Base-by-base conservation (phyloP, 495 filamentous ascomycete genomes). In the Lasiosphaeria miniovina region DNA sequence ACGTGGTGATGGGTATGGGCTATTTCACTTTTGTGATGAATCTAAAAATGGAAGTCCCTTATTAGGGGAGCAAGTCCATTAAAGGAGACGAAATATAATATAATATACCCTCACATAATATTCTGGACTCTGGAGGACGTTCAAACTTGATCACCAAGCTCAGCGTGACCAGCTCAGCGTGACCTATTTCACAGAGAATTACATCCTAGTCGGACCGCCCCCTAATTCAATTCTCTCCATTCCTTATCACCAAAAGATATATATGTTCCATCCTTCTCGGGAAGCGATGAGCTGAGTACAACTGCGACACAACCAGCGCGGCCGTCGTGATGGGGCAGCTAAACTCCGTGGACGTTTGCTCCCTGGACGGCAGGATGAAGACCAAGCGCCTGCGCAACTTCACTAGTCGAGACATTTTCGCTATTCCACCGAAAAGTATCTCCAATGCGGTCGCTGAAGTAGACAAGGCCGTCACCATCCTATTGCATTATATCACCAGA, bases 361-460 rank as follows among this genome's bases (percentile, higher is more conserved):
- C 96, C 92, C 24, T 81, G 71, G 6, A 96, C 80, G 0, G 78
- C 77, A 0, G 88, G 78, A 60, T 92, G 88, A 1, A 71, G 62
- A 4, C 90, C 88, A 0, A 97, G 62, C 0, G 84, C 84, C 55
- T 91, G 84, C 33, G 84, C 80, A 2, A 95, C 93, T 59, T 95
- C 93, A 14, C 86, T 85, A 2, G 92, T 93, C 6, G 86, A 88
- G 4, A 96, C 90, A 52, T 97, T 98, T 73, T 98, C 93, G 53
- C 84, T 85, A 77, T 96, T 96, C 93, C 93, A 98, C n/a, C 93
- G 85, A 76, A 89, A 98, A 0, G 93, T 97, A 66, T 98, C 93
- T 35, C 93, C 93, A 36, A 98, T 86, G 6, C 92, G 86, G 70
- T 98, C 93, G 51, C 83, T 81, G 74, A 98, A 98, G 73, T 82